Evolutionary conservation across 257 asterid species (phyloP).

Genomic region (Rehmannia glutinosa): DNA sequence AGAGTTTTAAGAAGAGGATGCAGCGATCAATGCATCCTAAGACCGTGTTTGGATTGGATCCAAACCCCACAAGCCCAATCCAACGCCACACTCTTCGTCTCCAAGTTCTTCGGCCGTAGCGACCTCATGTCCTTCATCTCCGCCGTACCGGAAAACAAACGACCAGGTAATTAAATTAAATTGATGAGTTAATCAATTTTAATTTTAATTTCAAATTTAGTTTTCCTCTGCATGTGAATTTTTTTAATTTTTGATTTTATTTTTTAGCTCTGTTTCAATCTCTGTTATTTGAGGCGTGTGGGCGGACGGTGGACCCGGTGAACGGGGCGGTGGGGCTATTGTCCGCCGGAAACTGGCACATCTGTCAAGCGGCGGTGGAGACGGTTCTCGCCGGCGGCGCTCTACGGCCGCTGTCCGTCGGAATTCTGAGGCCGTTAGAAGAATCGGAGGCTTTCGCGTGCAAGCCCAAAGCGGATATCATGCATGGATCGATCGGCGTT

Average conservation of each 20-base stretch:
- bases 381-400: slow-evolving; percentile 66
- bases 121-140: slow-evolving; percentile 76
- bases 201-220: not conserved
- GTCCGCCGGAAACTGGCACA: slow-evolving; percentile 68
- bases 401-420: slow-evolving; percentile 25
- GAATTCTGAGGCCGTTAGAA: slow-evolving; percentile 17
- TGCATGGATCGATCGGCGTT: slow-evolving; percentile 26
- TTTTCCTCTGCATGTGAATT: not conserved
- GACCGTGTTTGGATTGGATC: slow-evolving; percentile 84
- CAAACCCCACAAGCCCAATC: slow-evolving; percentile 58
- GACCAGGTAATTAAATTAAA: slow-evolving; percentile 68
- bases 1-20: slow-evolving; percentile 78
- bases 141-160: slow-evolving; percentile 49
- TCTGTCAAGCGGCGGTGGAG: slow-evolving; percentile 75
- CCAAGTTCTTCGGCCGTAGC: slow-evolving; percentile 91
- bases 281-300: slow-evolving; percentile 80
- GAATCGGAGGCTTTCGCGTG: slow-evolving; percentile 6
- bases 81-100: slow-evolving; percentile 82
- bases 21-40: slow-evolving; percentile 57
- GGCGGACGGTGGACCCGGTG: slow-evolving; percentile 86
- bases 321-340: slow-evolving; percentile 80
- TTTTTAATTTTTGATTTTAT: not conserved
- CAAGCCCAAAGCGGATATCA: not conserved
- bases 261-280: slow-evolving; percentile 68
- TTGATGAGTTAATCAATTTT: no score